Evolutionary conservation across 257 asterid species (phyloP).

Genomic region (Asclepias syriaca): DNA sequence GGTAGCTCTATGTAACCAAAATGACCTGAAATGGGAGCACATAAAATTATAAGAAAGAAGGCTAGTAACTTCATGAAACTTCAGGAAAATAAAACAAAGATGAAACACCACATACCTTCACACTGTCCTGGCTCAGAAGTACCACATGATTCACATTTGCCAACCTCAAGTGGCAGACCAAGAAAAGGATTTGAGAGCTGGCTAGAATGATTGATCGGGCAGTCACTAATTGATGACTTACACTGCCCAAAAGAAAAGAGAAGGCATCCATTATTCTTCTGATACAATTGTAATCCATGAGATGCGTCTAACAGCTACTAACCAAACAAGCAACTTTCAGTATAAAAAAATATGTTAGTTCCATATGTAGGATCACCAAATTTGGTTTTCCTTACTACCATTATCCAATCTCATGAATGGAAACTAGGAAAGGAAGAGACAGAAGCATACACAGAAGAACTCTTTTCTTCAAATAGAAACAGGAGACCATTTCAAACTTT

Average conservation of each 20-base stretch:
- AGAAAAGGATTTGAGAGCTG: slow-evolving; percentile 91
- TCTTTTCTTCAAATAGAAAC: neutral
- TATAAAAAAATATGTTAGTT: neutral
- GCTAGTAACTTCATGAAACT: neutral
- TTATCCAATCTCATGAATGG: neutral
- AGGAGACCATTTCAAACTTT: neutral
- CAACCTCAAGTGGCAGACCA: slow-evolving; percentile 89
- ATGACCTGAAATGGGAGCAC: slow-evolving; percentile 62
- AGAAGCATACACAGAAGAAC: neutral
- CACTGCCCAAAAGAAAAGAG: slow-evolving; percentile 40
- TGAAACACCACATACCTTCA: slow-evolving; percentile 54
- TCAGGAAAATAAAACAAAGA: neutral
- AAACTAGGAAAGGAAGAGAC: neutral
- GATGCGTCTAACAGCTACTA: neutral
- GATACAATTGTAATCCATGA: neutral
- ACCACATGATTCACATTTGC: slow-evolving; percentile 94
- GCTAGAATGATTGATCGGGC: slow-evolving; percentile 84
- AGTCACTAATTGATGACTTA: slow-evolving; percentile 76
- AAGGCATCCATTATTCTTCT: slow-evolving; percentile 4
- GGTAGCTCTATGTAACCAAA: slow-evolving; percentile 94
- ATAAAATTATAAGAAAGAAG: neutral
- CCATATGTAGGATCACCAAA: neutral
- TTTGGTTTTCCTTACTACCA: neutral
- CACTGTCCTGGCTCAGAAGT: slow-evolving; percentile 94
- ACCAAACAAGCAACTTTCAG: neutral